Base-by-base conservation (phyloP, 2,329 filamentous ascomycete species). In the Pseudogymnoascus sp. region DNA sequence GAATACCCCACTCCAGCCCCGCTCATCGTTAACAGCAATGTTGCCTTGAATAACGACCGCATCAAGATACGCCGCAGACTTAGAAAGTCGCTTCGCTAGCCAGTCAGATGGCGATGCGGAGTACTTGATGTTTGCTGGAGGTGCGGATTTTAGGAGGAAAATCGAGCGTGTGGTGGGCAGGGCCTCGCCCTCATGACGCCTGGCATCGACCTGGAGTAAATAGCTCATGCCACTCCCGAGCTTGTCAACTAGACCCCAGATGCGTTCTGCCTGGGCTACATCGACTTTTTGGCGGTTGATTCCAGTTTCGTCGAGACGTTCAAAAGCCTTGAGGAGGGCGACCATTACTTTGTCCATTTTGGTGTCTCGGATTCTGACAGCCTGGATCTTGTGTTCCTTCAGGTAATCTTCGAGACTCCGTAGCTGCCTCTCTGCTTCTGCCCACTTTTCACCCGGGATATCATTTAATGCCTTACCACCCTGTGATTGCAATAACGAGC, bases 111-210 rank as follows among this genome's bases (percentile, higher is more conserved):
- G 38, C 28, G 62, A 62, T 2, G 53, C 28, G 14, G 62, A 36
- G 6, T 61, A 61, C 3, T 44, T 11, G 8, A 64, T 50, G 34
- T n/a, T 50, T 28, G 62, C 62, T 1, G 62, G 62, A 1, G 62
- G 62, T n/a, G 62, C 62, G 3, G 62, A 64, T 53, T 64, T 64
- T 5, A 64, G 37, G 10, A 64, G 59, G 21, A 64, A 64, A 12
- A 64, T 53, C 5, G 62, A 64, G 23, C 31, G 44, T 14, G 62
- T 31, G 5, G 62, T 64, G 28, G 53, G 71, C 5, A 42, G 10
- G 21, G 18, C 34, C 11, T 60, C 59, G 7, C 34, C 37, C 59
- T 60, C 34, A 23, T 23, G n/a, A 11, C 59, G 34, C 28, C 59
- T 60, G 11, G 18, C 34, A 25, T 62, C 61, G 16, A 23, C 46